Evolutionary conservation across 2,329 filamentous ascomycete species (phyloP), one percentile per base, ranked within the genome.

Genomic region (Claviceps sp.): DNA sequence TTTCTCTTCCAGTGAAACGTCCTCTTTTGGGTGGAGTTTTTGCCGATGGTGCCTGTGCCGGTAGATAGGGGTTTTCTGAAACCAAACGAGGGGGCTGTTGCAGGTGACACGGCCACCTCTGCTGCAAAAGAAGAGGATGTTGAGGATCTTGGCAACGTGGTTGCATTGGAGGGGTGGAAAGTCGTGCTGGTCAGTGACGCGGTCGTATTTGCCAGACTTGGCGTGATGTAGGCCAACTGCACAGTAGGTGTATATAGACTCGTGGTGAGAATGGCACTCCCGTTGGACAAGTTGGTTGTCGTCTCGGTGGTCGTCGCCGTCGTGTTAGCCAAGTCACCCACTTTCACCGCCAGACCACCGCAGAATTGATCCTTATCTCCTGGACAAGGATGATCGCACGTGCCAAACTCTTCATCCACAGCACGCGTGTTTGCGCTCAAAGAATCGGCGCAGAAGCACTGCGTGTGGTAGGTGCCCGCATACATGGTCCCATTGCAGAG

Each of bases 381-480:
- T 0, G 73, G 70, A 53, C 74, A 76, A 0, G 61, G 59, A 2
- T 58, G 56, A 50, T 69, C 57, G 55, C 74, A 44, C 60, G 60
- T 1, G 67, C 55, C 55, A 41, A 49, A 47, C 3, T 52, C 24
- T 7, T 24, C 24, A 24, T 51, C 47, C 18, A 48, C 47, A 13
- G 71, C 67, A 13, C 57, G 63, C n/a, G 72, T 70, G 45, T 67
- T 63, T 4, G 62, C 60, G 40, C 71, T 70, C 18, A 76, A 62
- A 1, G 50, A 53, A 13, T 68, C 62, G 37, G 72, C 71, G 52
- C 74, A 77, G 61, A 72, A 74, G 58, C 74, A 77, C 22, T 61
- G 62, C 11, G 62, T 69, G 30, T 65, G 61, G 24, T 64, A 69
- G 42, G 73, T 55, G 49, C 70, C 73, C 2, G 68, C 66, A 52